Percentiles rank a stretch among this genome's conserved stretches.
These are phyloP conservation scores for Diospyros kaki DNA, from an alignment of 148 eudicot species.

Conservation along the genomic window DNA sequence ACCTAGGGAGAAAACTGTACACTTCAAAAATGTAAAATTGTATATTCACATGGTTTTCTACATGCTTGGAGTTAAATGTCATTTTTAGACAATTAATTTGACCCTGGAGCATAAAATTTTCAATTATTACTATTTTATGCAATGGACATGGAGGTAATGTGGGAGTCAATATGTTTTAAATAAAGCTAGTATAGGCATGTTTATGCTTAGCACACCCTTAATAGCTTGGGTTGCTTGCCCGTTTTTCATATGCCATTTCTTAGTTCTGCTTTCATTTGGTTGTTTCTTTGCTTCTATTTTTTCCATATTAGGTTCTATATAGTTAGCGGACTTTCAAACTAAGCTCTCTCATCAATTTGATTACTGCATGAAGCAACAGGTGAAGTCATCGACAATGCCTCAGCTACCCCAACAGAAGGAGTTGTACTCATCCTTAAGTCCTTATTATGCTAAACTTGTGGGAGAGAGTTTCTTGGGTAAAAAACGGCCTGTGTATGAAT, in stretches of 20 bases:
- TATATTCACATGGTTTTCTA: too few species aligned
- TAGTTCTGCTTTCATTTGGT: background rate
- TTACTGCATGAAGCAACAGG: slow-evolving; percentile 35
- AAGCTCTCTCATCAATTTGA: background rate
- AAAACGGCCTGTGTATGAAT: slow-evolving; percentile 69
- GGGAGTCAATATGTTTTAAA: background rate
- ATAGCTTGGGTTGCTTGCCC: slow-evolving; percentile 6
- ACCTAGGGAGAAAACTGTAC: too few species aligned
- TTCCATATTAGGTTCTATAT: background rate
- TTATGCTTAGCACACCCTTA: background rate
- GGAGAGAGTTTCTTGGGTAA: slow-evolving; percentile 85
- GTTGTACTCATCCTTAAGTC: slow-evolving; percentile 51
- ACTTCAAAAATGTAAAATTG: too few species aligned
- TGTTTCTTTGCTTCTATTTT: background rate
- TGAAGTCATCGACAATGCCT: slow-evolving; percentile 70
- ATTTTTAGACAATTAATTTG: background rate
- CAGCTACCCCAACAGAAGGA: slow-evolving; percentile 63
- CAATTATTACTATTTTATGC: background rate
- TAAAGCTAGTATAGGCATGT: slow-evolving; percentile 1
- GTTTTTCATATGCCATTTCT: background rate
- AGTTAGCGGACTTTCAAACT: background rate
- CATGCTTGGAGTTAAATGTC: background rate
- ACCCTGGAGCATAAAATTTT: background rate
- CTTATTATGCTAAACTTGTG: slow-evolving; percentile 80
- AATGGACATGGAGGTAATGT: background rate